Conservation (phyloP, 768 basidiomycete species). For the Daedaleopsis nitida region DNA sequence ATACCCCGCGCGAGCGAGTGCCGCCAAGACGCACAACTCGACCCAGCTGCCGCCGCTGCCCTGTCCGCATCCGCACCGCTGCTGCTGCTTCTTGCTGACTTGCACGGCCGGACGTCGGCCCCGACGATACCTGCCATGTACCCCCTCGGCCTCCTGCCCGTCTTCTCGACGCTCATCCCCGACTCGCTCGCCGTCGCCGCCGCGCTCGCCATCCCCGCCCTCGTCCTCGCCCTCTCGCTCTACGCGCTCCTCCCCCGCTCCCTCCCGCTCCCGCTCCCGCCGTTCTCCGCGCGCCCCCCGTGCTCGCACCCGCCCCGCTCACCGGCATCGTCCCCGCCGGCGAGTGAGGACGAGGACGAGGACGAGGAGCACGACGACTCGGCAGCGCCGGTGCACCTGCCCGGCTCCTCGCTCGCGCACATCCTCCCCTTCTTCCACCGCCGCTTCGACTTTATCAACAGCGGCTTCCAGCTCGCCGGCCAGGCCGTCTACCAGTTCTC, state of each 20-base stretch:
- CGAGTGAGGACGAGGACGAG: conserved; percentile 16
- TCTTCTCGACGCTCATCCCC: conserved; percentile 39
- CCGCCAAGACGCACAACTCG: no score
- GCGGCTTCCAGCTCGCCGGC: conserved; percentile 70
- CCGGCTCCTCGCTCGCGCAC: conserved; percentile 57
- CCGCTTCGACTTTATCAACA: conserved; percentile 72
- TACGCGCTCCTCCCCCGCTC: conserved; percentile 19
- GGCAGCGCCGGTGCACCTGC: conserved; percentile 49
- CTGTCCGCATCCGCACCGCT: no score
- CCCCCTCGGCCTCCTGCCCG: conserved; percentile 43
- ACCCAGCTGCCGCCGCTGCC: no score
- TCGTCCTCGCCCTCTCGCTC: conserved; percentile 43
- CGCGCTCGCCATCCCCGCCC: conserved; percentile 35
- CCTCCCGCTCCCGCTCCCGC: not conserved
- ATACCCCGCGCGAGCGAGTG: no score
- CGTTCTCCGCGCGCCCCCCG: no score
- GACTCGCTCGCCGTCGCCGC: conserved; percentile 37
- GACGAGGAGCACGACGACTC: conserved; percentile 45
- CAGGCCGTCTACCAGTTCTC: conserved; percentile 70
- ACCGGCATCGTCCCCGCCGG: no score
- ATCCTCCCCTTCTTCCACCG: conserved; percentile 69
- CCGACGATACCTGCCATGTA: conserved; percentile 36
- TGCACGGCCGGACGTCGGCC: no score
- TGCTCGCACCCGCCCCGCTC: no score
- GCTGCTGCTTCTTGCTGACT: no score